Conservation (phyloP, 768 basidiomycete genomes). For the Russula emetica region DNA sequence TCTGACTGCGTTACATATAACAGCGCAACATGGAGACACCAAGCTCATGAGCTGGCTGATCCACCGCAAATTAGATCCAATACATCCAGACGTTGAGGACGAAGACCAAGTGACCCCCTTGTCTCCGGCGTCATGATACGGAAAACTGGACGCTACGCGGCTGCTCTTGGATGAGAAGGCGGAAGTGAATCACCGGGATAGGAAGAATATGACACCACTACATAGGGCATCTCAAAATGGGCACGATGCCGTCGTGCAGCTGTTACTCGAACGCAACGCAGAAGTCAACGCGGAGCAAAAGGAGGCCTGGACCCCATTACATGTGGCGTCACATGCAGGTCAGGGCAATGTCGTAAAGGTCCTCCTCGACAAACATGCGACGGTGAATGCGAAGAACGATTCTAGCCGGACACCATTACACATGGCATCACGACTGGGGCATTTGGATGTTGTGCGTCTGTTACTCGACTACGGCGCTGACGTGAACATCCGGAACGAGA, state of each 20-base stretch:
- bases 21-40: not conserved
- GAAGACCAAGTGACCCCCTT: not conserved
- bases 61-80: too few species aligned
- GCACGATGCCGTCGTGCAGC: not conserved
- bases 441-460: not conserved
- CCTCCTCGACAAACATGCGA: not conserved
- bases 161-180: not conserved
- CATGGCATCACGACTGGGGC: not conserved
- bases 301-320: not conserved
- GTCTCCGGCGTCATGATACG: not conserved
- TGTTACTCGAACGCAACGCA: not conserved
- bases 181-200: not conserved
- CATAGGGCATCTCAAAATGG: constrained; percentile 2
- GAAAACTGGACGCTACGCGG: not conserved
- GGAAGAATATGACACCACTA: not conserved
- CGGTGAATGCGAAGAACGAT: not conserved
- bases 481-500: not conserved
- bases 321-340: not conserved
- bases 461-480: not conserved
- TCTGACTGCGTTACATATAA: not conserved
- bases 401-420: not conserved
- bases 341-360: not conserved
- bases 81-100: not conserved
- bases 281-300: not conserved
- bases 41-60: not conserved